Percentiles rank a stretch among this genome's conserved stretches.
Conservation (phyloP, 371 early-diverging fungal species). For the Syncephalastrum monosporum region DNA sequence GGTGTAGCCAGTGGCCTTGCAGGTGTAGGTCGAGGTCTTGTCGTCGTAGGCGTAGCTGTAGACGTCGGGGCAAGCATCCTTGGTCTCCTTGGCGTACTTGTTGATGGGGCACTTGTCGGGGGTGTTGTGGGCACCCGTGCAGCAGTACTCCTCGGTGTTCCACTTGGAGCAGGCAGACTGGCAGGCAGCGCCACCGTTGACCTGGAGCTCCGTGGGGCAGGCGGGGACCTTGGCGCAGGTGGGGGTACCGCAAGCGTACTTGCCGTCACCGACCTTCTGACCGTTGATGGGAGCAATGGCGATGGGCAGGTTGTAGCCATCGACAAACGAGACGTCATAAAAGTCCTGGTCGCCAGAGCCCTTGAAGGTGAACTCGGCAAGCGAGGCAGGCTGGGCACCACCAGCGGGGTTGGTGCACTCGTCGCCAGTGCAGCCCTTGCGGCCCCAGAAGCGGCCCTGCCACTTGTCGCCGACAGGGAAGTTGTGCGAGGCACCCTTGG, state of each 20-base stretch:
- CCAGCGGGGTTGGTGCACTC: slow-evolving; percentile 23
- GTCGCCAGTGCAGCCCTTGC: slow-evolving; percentile 26
- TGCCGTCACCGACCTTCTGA: slow-evolving; percentile 9
- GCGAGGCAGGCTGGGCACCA: slow-evolving; percentile 24
- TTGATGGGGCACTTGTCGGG: slow-evolving; percentile 15
- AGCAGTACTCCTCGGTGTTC: slow-evolving; percentile 17
- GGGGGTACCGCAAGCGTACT: slow-evolving; percentile 19
- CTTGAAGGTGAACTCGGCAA: slow-evolving; percentile 35
- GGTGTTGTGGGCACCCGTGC: slow-evolving; percentile 20
- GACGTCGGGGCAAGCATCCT: slow-evolving; percentile 26
- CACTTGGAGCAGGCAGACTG: slow-evolving; percentile 17
- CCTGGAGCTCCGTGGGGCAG: slow-evolving; percentile 17
- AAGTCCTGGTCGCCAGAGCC: slow-evolving; percentile 26
- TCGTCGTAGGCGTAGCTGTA: slow-evolving; percentile 43
- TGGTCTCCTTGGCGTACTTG: slow-evolving; percentile 14
- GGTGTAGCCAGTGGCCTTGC: slow-evolving; percentile 22
- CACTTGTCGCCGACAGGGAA: slow-evolving; percentile 24
- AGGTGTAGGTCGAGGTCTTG: slow-evolving; percentile 25
- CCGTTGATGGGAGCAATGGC: slow-evolving; percentile 12
- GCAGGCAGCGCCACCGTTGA: slow-evolving; percentile 15
- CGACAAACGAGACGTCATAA: slow-evolving; percentile 39
- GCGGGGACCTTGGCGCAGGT: slow-evolving; percentile 11
- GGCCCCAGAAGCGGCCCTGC: slow-evolving; percentile 40
- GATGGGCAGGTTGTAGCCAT: slow-evolving; percentile 28
- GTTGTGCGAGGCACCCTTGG: slow-evolving; percentile 18